Percentiles rank a stretch among this genome's conserved stretches.
These are phyloP conservation scores for Trichoderma citrinoviride DNA, from an alignment of 2,329 filamentous ascomycete genomes.

Conservation along the genomic window DNA sequence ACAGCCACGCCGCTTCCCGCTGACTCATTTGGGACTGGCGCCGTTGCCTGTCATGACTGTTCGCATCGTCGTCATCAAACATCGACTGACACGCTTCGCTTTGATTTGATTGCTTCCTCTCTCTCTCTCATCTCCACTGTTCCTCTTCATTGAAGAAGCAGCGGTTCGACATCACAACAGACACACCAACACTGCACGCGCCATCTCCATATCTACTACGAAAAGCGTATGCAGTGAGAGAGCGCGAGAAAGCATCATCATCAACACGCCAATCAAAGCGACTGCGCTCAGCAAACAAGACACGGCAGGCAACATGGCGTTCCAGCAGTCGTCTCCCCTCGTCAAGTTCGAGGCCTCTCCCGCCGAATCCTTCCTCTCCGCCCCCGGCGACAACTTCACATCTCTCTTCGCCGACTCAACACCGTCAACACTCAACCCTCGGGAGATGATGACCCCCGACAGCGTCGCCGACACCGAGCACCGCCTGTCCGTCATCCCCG, in stretches of 20 bases:
- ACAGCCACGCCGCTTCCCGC: conserved; percentile 14
- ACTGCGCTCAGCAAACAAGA: background rate
- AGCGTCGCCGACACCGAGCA: conserved; percentile 37
- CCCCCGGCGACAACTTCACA: conserved; percentile 48
- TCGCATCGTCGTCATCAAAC: conserved; percentile 14
- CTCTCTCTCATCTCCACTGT: conserved; percentile 4
- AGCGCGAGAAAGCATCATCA: background rate
- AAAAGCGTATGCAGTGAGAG: background rate
- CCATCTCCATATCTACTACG: background rate
- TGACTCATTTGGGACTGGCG: conserved; percentile 26
- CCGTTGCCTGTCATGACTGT: conserved; percentile 28
- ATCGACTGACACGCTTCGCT: background rate
- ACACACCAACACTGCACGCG: background rate
- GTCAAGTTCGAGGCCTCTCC: conserved; percentile 55
- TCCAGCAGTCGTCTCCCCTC: conserved; percentile 42
- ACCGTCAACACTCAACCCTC: conserved; percentile 42
- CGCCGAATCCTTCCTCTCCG: conserved; percentile 53
- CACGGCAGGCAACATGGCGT: conserved; percentile 37
- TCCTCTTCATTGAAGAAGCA: conserved; percentile 18
- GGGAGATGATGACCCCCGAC: conserved; percentile 51
- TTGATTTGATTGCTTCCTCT: background rate
- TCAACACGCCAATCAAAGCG: background rate
- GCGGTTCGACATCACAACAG: conserved; percentile 17
- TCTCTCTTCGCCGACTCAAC: conserved; percentile 45
- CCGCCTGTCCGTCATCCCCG: conserved; percentile 28